Conservation (phyloP, 441 rosid genomes). For the Eruca vesicaria region DNA sequence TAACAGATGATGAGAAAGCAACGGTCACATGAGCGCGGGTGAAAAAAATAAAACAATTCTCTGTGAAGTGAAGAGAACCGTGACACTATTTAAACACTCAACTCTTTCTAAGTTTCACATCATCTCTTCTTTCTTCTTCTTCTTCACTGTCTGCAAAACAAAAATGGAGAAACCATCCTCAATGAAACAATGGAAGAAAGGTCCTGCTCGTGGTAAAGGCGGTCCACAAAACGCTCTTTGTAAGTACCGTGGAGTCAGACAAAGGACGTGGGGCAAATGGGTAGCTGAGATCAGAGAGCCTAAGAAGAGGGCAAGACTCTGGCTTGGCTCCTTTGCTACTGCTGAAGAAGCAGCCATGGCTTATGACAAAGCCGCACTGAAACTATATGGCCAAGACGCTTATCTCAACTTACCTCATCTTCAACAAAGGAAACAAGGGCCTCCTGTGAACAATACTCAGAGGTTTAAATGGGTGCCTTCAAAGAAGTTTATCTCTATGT, state of each 20-base stretch:
- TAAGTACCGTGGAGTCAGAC: slow-evolving; percentile 79
- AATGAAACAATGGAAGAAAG: slow-evolving; percentile 89
- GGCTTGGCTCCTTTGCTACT: slow-evolving; percentile 88
- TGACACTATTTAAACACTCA: slow-evolving; percentile 73
- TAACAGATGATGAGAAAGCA: slow-evolving; percentile 39
- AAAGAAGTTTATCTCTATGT: slow-evolving; percentile 77
- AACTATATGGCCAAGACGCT: slow-evolving; percentile 80
- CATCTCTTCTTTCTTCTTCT: slow-evolving; percentile 3
- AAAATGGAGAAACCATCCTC: slow-evolving; percentile 49
- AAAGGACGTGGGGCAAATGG: slow-evolving; percentile 97
- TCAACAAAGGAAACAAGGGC: slow-evolving; percentile 31
- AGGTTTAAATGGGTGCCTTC: slow-evolving; percentile 88
- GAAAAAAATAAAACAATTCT: slow-evolving; percentile 22
- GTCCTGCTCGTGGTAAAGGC: slow-evolving; percentile 92
- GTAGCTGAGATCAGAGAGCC: slow-evolving; percentile 98
- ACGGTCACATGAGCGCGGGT: slow-evolving; percentile 70
- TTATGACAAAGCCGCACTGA: slow-evolving; percentile 79
- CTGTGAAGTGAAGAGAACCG: slow-evolving; percentile 47
- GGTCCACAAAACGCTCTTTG: slow-evolving; percentile 93
- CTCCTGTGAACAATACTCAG: slow-evolving; percentile 33
- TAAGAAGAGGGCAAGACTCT: slow-evolving; percentile 79
- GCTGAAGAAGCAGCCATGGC: slow-evolving; percentile 99
- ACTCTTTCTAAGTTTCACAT: slow-evolving; percentile 39
- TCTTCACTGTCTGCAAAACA: slow-evolving; percentile 25
- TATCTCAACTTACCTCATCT: slow-evolving; percentile 93